Percentiles rank a stretch among this genome's conserved stretches.
Conservation (phyloP, 2,329 filamentous ascomycete genomes). For the Emmonsiellopsis sp. region DNA sequence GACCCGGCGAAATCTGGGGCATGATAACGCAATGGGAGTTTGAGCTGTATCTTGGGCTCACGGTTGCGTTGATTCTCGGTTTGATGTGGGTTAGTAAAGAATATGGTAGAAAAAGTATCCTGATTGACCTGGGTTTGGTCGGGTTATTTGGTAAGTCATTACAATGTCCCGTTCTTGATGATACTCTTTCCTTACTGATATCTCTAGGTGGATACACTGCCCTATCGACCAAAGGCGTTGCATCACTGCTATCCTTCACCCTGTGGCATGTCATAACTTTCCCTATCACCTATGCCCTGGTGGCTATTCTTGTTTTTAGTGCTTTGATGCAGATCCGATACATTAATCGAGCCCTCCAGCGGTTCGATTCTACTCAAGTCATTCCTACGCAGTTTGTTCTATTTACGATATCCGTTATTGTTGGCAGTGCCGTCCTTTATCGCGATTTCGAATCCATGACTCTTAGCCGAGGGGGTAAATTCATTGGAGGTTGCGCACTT, state of each 20-base stretch:
- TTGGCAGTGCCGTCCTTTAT: conserved; percentile 87
- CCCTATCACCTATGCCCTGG: conserved; percentile 80
- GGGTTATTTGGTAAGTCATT: conserved; percentile 72
- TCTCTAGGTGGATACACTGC: conserved; percentile 80
- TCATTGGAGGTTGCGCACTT: conserved; percentile 78
- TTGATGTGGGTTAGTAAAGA: conserved; percentile 74
- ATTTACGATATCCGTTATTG: conserved; percentile 90
- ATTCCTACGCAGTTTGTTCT: conserved; percentile 97
- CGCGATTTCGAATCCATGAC: conserved; percentile 86
- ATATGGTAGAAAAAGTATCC: conserved; percentile 76
- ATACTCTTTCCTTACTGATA: conserved; percentile 6
- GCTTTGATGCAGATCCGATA: conserved; percentile 97
- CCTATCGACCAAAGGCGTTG: conserved; percentile 89
- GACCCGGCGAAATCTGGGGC: conserved; percentile 80
- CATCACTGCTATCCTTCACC: conserved; percentile 85
- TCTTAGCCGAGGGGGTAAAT: conserved; percentile 64
- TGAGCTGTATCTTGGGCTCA: conserved; percentile 78
- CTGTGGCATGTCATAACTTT: conserved; percentile 83
- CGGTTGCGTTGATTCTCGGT: conserved; percentile 59
- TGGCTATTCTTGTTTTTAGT: conserved; percentile 68
- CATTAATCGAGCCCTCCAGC: conserved; percentile 79
- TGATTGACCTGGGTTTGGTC: conserved; percentile 88
- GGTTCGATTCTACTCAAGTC: conserved; percentile 94
- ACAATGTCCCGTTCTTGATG: conserved; percentile 4
- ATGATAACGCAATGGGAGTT: conserved; percentile 84